Conservation (phyloP, 805 yeast species). For the Ogataea degrootiae region DNA sequence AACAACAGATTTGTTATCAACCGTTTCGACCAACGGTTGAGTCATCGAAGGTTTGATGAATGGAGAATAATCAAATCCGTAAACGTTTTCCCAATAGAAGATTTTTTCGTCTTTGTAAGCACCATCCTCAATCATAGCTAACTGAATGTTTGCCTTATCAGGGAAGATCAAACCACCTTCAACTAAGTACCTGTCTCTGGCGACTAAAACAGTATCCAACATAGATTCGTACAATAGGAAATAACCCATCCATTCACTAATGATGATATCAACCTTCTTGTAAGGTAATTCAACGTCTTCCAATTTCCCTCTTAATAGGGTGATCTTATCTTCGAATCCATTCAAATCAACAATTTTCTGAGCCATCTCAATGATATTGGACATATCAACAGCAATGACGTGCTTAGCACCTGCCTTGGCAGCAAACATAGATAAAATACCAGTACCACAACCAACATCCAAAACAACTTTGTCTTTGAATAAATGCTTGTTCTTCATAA, state of each 20-base stretch:
- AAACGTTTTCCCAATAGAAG: constrained; percentile 93
- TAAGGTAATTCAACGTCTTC: constrained; percentile 89
- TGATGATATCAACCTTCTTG: constrained; percentile 86
- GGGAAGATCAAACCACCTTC: constrained; percentile 92
- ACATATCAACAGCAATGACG: constrained; percentile 96
- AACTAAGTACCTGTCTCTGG: constrained; percentile 83
- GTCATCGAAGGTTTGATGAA: constrained; percentile 80
- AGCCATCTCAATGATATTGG: constrained; percentile 96
- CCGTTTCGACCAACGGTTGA: constrained; percentile 96
- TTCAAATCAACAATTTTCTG: constrained; percentile 76
- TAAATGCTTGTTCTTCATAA: constrained; percentile 79
- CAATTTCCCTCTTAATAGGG: constrained; percentile 84
- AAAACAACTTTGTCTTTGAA: constrained; percentile 92
- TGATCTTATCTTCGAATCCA: constrained; percentile 81
- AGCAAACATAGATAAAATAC: constrained; percentile 96
- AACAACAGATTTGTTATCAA: constrained; percentile 64
- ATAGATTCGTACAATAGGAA: constrained; percentile 92
- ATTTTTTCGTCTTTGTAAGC: constrained; percentile 89
- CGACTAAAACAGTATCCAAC: constrained; percentile 93
- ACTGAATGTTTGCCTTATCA: constrained; percentile 82
- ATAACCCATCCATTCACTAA: constrained; percentile 99
- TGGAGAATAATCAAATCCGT: constrained; percentile 94
- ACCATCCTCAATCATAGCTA: constrained; percentile 91
- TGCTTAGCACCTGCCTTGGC: constrained; percentile 98
- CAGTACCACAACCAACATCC: constrained; percentile 99